Base-by-base conservation (phyloP, 2,329 filamentous ascomycete species). In the Chaetothyriales sp. region DNA sequence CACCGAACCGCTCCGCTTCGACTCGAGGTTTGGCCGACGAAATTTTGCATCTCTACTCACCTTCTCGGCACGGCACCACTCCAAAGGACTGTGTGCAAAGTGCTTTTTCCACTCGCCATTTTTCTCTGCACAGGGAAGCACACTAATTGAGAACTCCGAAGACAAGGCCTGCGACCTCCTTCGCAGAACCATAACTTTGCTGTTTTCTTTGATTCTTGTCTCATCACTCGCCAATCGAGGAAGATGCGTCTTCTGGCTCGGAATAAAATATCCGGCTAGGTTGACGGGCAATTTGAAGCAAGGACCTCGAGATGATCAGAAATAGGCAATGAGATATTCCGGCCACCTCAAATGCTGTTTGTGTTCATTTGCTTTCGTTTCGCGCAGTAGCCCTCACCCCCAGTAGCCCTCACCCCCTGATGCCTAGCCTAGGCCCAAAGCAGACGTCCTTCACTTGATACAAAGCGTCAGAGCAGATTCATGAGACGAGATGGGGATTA, bases 1-100 rank as follows among this genome's bases (percentile, higher is more conserved):
- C 50, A 55, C 59, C 58, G 51, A 49, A 48, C 40, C 50, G 61
- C 65, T 69, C 67, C 68, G 61, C 63, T 65, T 61, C 67, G 28
- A 62, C 54, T 63, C 63, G 70, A 73, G 70, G 70, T 40, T 68
- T 70, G 71, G 72, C 69, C 69, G 65, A 66, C 63, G 47, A 54
- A 51, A 52, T 59, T 70, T 70, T 69, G 68, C 63, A 58, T 63
- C 59, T 54, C 63, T 65, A 64, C 65, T 66, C 65, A 62, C 65
- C 63, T 65, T 61, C 60, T 66, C 65, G 61, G 66, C 65, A 66
- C 67, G 62, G 60, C 62, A 60, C 64, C 58, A 58, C 58, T 58
- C 62, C 22, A 25, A 25, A 25, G 22, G 22, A 25, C 22, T 25
- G 22, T 57, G 55, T 52, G 56, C 61, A 63, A 64, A 62, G 60